These are phyloP conservation scores for Nakaseomyces delphensis DNA, from an alignment of 1,139 yeast genomes.

Conservation along the genomic window DNA sequence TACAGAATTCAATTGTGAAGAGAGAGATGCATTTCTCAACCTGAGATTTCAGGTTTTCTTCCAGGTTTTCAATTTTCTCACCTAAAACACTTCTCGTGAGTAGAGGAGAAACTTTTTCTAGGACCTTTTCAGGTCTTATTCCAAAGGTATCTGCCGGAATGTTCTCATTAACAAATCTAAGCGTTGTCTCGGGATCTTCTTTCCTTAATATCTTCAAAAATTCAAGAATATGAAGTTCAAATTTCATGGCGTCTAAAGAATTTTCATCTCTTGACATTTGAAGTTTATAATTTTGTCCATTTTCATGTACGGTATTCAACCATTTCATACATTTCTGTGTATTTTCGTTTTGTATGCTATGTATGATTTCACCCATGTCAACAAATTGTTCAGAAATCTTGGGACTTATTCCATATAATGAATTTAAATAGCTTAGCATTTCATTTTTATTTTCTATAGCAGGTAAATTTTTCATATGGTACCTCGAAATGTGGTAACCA, in stretches of 20 bases:
- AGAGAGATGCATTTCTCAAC: constrained; percentile 31
- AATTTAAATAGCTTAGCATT: constrained; percentile 19
- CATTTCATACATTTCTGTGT: constrained; percentile 22
- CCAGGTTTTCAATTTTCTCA: constrained; percentile 13
- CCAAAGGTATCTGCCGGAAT: constrained; percentile 8
- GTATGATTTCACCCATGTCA: constrained; percentile 24
- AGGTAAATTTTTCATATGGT: constrained; percentile 20
- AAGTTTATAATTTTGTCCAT: background rate
- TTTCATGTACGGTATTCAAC: constrained; percentile 11
- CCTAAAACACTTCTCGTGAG: constrained; percentile 21
- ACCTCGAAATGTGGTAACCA: constrained; percentile 26
- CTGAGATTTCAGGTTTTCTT: constrained; percentile 17
- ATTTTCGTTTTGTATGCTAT: constrained; percentile 21
- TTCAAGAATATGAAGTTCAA: constrained; percentile 23
- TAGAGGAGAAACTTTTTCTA: constrained; percentile 18
- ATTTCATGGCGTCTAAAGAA: constrained; percentile 10
- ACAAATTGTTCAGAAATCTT: constrained; percentile 18
- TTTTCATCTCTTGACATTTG: background rate
- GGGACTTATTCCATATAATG: constrained; percentile 20
- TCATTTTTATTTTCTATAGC: constrained; percentile 12
- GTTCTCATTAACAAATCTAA: constrained; percentile 15
- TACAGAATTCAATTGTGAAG: constrained; percentile 61
- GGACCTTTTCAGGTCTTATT: constrained; percentile 11
- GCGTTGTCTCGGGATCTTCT: constrained; percentile 17
- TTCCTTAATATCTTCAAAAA: constrained; percentile 19